Base-by-base conservation (phyloP, 192 early-diverging fungal genomes). In the Backusella tarrabulga region DNA sequence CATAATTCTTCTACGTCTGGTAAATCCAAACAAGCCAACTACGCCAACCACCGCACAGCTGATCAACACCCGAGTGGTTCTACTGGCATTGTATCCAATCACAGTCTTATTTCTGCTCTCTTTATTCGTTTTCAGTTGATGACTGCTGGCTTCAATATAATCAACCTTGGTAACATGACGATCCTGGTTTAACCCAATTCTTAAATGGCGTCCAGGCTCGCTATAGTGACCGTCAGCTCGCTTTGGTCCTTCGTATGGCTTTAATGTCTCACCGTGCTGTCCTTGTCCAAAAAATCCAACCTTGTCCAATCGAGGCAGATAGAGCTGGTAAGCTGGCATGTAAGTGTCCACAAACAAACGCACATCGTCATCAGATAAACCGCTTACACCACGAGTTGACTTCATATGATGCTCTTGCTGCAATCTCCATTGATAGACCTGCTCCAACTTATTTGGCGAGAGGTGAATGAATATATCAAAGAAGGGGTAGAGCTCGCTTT, bases 391-490 rank as follows among this genome's bases (percentile, higher is more conserved):
- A 12, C 74, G 72, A 8, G 60, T 69, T 69, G 82, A 73, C 6
- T 72, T 76, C 87, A 93, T 80, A 40, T 81, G 69, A 38, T 93
- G 87, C 78, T 99, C 97, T 81, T 97, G 96, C 60, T 99, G 84
- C 68, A 88, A 86, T 68, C 97, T 87, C 97, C 97, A 99, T 54
- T 87, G 74, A 83, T 94, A 96, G 0, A 97, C 91, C 1, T 90
- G 80, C 12, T 85, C 79, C 19, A 93, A 71, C 70, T 92, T 85
- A 0, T 85, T 66, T 1, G 93, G 84, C 3, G 86, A 82, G 46
- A 97, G 78, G 71, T 91, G 93, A 36, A 97, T 79, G 85, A 96
- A 93, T 17, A 88, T 87, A 77, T 97, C 94, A 23, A 98, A 75
- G 67, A 88, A 87, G 5, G 84, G 84, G 71, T 95, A 94, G 72